phyloP scores from a whole-genome alignment of 2,329 filamentous ascomycete genomes.

The Coniella lustricola region DNA sequence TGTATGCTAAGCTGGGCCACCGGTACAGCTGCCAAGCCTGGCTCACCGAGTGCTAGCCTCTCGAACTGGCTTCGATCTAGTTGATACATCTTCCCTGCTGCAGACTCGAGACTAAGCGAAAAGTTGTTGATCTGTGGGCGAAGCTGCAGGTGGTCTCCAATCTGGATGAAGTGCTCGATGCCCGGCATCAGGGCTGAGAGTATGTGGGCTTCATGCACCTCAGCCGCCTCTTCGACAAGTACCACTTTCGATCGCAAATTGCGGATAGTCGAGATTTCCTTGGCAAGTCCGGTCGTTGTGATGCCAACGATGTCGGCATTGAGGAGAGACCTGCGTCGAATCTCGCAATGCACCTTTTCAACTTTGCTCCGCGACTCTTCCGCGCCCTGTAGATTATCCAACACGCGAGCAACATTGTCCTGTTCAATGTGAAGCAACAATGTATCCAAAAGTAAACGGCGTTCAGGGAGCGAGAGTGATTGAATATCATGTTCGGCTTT shows the following conservation, averaged over 20 bases:
- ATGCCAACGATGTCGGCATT: conserved; percentile 46
- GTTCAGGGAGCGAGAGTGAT: no score
- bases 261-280: conserved; percentile 41
- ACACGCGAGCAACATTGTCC: no score
- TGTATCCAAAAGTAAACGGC: no score
- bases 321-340: no score
- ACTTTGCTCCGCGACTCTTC: no score
- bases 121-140: conserved; percentile 52
- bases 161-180: conserved; percentile 54
- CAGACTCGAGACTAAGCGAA: conserved; percentile 44
- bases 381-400: no score
- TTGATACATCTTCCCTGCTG: conserved; percentile 39
- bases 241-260: conserved; percentile 48
- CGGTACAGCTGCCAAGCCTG: neutral
- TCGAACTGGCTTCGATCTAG: conserved; percentile 58
- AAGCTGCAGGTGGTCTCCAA: conserved; percentile 58
- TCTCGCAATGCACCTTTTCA: no score
- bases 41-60: conserved; percentile 31
- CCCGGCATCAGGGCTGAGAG: conserved; percentile 52
- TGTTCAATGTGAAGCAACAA: no score
- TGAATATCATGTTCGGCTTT: no score
- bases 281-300: conserved; percentile 53
- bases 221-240: conserved; percentile 62
- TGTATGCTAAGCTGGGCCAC: conserved; percentile 14
- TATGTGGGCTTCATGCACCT: conserved; percentile 59